phyloP scores from a whole-genome alignment of 495 filamentous ascomycete species.

The Talaromyces thailandensis region DNA sequence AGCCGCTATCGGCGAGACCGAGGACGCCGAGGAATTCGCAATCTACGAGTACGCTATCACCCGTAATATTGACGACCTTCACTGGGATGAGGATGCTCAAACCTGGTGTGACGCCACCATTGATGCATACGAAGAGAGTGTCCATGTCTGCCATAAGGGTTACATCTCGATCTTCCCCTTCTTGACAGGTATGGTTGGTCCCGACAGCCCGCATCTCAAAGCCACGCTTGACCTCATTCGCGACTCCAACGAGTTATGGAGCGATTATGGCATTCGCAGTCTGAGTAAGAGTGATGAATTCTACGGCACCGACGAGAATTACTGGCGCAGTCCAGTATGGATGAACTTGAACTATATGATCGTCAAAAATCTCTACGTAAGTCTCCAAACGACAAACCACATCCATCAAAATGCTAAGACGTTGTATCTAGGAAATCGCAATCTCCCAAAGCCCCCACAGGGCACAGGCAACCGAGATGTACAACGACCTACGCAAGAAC shows the following conservation, averaged over 20 bases:
- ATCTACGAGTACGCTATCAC: conserved; percentile 69
- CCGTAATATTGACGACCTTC: conserved; percentile 85
- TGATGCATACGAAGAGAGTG: conserved; percentile 87
- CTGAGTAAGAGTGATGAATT: conserved; percentile 74
- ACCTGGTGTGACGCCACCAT: conserved; percentile 94
- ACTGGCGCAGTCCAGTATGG: conserved; percentile 95
- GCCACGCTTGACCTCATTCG: conserved; percentile 66
- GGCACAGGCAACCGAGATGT: conserved; percentile 60
- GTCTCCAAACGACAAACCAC: conserved; percentile 18
- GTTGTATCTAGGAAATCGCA: conserved; percentile 28
- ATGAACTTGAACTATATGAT: conserved; percentile 96
- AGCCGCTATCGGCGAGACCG: conserved; percentile 54
- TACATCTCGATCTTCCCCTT: conserved; percentile 95
- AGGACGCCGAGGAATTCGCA: conserved; percentile 66
- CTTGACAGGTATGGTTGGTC: conserved; percentile 65
- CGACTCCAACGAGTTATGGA: conserved; percentile 82
- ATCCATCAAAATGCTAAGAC: conserved; percentile 9
- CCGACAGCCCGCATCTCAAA: conserved; percentile 64
- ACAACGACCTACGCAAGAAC: conserved; percentile 68
- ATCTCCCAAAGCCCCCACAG: conserved; percentile 56
- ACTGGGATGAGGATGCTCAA: conserved; percentile 73
- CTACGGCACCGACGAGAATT: conserved; percentile 89
- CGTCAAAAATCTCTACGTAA: conserved; percentile 71
- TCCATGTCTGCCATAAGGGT: conserved; percentile 89
- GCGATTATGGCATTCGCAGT: conserved; percentile 74